These are phyloP conservation scores for Arachnomyces sp. DNA, from an alignment of 2,329 filamentous ascomycete species.

Conservation along the genomic window DNA sequence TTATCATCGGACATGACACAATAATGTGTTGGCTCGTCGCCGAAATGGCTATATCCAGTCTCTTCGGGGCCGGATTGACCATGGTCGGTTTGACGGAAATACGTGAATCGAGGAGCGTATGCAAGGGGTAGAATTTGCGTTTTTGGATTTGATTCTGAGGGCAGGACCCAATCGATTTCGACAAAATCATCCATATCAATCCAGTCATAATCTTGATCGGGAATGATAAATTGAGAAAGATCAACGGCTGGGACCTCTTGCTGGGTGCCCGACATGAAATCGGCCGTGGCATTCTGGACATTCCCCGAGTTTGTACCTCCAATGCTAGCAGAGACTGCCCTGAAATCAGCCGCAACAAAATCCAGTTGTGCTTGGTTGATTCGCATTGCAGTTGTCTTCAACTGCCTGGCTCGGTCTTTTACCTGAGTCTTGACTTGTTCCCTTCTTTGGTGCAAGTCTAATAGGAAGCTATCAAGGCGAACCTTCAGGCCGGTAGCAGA, in stretches of 20 bases:
- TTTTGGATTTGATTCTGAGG: constrained; percentile 80
- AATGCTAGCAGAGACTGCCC: constrained; percentile 87
- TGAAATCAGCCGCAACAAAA: constrained; percentile 81
- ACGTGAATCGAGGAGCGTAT: constrained; percentile 90
- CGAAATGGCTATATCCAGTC: constrained; percentile 79
- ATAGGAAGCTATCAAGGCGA: constrained; percentile 91
- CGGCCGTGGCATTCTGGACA: constrained; percentile 51
- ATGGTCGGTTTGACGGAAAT: constrained; percentile 95
- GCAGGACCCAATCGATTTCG: constrained; percentile 91
- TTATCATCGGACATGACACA: constrained; percentile 91
- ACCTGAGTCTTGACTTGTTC: constrained; percentile 84
- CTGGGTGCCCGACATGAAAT: constrained; percentile 50
- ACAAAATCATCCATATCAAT: constrained; percentile 99
- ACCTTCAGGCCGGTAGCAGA: constrained; percentile 96
- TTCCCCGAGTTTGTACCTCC: constrained; percentile 71
- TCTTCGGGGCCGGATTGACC: constrained; percentile 66
- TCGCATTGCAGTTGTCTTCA: constrained; percentile 83
- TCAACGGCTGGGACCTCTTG: constrained; percentile 47
- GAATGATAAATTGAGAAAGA: constrained; percentile 86
- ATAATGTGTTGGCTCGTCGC: constrained; percentile 84
- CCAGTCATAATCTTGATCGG: constrained; percentile 92
- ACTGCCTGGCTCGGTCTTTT: constrained; percentile 66
- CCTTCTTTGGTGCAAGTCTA: constrained; percentile 87
- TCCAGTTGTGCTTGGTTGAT: constrained; percentile 93
- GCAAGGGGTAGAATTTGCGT: constrained; percentile 91